phyloP scores from a whole-genome alignment of 1,139 yeast genomes.

The Kurtzmaniella quercitrusa region DNA sequence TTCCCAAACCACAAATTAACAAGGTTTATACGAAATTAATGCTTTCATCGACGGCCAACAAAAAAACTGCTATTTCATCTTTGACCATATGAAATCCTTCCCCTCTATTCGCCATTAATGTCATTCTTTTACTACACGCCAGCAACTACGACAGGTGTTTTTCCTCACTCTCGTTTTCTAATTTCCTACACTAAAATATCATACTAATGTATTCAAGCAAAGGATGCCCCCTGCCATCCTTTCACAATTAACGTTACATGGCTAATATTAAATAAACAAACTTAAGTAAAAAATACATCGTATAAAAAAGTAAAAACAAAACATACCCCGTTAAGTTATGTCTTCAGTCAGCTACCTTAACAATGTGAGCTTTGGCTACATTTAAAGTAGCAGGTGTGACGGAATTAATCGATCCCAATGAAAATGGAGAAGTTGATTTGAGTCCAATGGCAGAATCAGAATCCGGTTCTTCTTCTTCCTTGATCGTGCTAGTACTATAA shows the following conservation, averaged over 20 bases:
- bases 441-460: slow-evolving; percentile 12
- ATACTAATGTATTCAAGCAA: background rate
- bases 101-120: too few relatives aligned
- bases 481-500: slow-evolving; percentile 34
- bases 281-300: background rate
- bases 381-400: slow-evolving; percentile 9
- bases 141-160: too few relatives aligned
- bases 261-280: background rate
- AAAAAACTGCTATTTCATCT: too few relatives aligned
- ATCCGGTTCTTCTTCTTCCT: slow-evolving; percentile 40
- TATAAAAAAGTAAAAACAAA: too few relatives aligned
- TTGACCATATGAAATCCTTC: too few relatives aligned
- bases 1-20: too few relatives aligned
- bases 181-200: background rate
- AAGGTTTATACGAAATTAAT: too few relatives aligned
- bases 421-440: slow-evolving; percentile 9
- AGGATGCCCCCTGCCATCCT: background rate
- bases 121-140: too few relatives aligned
- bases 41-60: too few relatives aligned
- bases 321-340: background rate
- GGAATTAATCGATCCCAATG: slow-evolving; percentile 10
- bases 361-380: slow-evolving; percentile 16
- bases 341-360: slow-evolving; percentile 9
- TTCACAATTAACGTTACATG: background rate
- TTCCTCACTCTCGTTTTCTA: too few relatives aligned